Base-by-base conservation (phyloP, 768 basidiomycete species). In the Imleria badia region DNA sequence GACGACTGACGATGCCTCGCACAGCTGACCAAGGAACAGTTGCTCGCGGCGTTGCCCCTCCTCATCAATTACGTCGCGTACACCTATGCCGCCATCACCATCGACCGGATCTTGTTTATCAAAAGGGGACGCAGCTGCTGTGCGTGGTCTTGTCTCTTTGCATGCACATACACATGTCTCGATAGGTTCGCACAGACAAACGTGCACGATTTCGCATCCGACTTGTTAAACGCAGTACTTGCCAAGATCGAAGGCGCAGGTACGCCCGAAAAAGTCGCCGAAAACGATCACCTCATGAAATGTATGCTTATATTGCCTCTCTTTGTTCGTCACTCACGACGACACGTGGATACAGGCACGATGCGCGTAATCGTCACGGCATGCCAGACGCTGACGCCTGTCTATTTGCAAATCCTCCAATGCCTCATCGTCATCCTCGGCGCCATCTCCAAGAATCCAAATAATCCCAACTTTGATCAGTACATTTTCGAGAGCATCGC, bases 221-320 rank as follows among this genome's bases (percentile, higher is more conserved):
- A 81, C 42, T 78, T 97, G 55, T 72, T 93, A 23, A 73, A 81
- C 55, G 86, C 85, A 4, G 76, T 98, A 6, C 77, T 99, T 58
- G 71, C 73, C 38, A 93, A 89, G 70, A 89, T 97, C 42, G 91
- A 94, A 69, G 73, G 75, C 38, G 89, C 85, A 7, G 80, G 78
- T 3, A 89, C 89, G 4, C 85, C 97, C 0, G 91, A 97, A 68
- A 95, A 96, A 74, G 83, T 96, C 31, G 93, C 96, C 0, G 94
- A 98, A 69, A 99, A 99, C 61, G 96, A 98, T 70, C 90, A 97
- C 69, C 75, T 98, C 45, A 99, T 98, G 94, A 94, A 92, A 77
- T 95, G 96, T 95, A 60, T 44, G 86, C 72, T 26, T 7, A 14
- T 12, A 1, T 2, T 17, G 0, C 6, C 9, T 15, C 5, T 12